phyloP scores from a whole-genome alignment of 768 basidiomycete species.

The Leccinum pellstonianum region DNA sequence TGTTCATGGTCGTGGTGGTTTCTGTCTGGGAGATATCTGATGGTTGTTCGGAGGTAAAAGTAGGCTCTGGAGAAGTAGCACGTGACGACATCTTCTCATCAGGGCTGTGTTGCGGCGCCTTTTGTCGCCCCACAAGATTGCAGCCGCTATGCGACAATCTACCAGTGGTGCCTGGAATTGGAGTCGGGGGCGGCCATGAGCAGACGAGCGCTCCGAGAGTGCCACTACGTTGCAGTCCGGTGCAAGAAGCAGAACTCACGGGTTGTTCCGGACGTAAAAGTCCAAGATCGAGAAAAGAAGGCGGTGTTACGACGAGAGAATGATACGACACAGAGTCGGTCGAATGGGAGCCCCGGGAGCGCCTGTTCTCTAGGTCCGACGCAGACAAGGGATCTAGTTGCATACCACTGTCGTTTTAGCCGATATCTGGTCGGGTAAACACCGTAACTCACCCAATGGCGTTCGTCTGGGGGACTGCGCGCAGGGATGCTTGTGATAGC shows the following conservation, averaged over 20 bases:
- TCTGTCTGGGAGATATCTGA: conserved; percentile 1
- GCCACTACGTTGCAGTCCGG: conserved; percentile 8
- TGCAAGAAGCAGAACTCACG: conserved; percentile 10
- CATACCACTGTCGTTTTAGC: conserved; percentile 5
- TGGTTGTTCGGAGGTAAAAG: conserved; percentile 13
- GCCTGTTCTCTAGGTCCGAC: conserved; percentile 23
- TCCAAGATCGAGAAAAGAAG: conserved; percentile 17
- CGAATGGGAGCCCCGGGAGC: conserved; percentile 1
- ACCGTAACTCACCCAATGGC: conserved; percentile 27
- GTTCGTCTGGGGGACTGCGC: conserved; percentile 11
- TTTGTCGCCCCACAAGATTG: conserved; percentile 6
- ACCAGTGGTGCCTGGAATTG: background rate
- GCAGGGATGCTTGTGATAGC: conserved; percentile 18
- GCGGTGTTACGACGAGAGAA: conserved; percentile 6
- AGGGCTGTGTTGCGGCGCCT: conserved; percentile 10
- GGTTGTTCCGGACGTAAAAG: conserved; percentile 8
- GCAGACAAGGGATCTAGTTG: conserved; percentile 29
- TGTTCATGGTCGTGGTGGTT: conserved; percentile 4
- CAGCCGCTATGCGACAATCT: background rate
- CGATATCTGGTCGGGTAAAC: background rate
- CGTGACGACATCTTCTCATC: conserved; percentile 10
- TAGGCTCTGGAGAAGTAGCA: conserved; percentile 6
- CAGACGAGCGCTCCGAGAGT: conserved; percentile 10
- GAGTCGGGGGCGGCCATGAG: conserved; percentile 26
- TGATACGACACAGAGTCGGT: conserved; percentile 8